Evolutionary conservation across 169 alveolate genomes (phyloP).

Genomic region (Eimeria mitis): DNA sequence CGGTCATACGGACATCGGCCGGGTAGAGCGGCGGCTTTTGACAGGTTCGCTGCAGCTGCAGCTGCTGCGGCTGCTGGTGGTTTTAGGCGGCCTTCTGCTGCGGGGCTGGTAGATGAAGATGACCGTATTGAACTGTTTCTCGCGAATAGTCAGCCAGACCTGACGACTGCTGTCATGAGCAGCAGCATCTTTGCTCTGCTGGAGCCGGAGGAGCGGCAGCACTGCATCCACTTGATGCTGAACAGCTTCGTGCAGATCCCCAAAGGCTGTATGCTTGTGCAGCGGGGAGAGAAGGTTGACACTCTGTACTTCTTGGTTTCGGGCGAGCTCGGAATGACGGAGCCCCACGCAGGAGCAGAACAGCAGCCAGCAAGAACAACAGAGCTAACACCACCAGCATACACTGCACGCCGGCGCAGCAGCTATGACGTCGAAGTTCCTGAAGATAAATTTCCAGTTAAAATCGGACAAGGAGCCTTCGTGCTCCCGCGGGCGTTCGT

Average conservation of each 20-base stretch:
- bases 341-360: neutral
- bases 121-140: slow-evolving; percentile 50
- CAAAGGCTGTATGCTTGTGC: slow-evolving; percentile 39
- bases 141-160: slow-evolving; percentile 31
- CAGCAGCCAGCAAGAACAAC: neutral
- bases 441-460: neutral
- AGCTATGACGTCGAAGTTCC: slow-evolving; percentile 43
- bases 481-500: slow-evolving; percentile 69
- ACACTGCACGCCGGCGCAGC: slow-evolving; percentile 14
- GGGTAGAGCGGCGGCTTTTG: slow-evolving; percentile 19
- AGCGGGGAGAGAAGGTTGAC: slow-evolving; percentile 74
- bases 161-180: slow-evolving; percentile 51
- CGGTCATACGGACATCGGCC: neutral
- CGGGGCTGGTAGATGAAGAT: slow-evolving; percentile 21
- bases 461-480: slow-evolving; percentile 33
- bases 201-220: slow-evolving; percentile 69
- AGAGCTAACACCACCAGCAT: neutral
- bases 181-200: slow-evolving; percentile 65
- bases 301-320: slow-evolving; percentile 50
- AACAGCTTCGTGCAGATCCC: slow-evolving; percentile 59
- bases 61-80: neutral
- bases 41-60: neutral
- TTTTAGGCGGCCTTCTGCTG: neutral
- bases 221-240: slow-evolving; percentile 23
- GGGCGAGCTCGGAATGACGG: slow-evolving; percentile 69